Conservation (phyloP, 768 basidiomycete genomes). For the Mycena sanguinolenta region DNA sequence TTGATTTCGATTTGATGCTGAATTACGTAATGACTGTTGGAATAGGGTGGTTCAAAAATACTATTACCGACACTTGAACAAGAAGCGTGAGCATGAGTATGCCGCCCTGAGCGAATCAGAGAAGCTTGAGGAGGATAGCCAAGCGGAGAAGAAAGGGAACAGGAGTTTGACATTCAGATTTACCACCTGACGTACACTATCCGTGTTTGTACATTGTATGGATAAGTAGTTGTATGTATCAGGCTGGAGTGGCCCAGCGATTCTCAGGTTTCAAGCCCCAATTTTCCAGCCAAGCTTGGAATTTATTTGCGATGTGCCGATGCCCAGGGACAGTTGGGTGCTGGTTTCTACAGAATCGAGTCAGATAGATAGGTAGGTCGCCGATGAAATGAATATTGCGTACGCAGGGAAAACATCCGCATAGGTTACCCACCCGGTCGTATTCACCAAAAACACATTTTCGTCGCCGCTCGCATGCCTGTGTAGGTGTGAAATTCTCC, state of each 20-base stretch:
- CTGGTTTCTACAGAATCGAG: slow-evolving; percentile 52
- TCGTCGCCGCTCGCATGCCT: slow-evolving; percentile 59
- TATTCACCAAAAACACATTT: slow-evolving; percentile 66
- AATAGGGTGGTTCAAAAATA: slow-evolving; percentile 46
- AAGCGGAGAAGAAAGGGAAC: slow-evolving; percentile 49
- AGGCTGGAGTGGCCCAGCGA: slow-evolving; percentile 36
- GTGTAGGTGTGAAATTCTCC: not conserved
- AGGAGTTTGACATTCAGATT: slow-evolving; percentile 50
- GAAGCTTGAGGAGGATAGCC: slow-evolving; percentile 42
- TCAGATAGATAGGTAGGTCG: not conserved
- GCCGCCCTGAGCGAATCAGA: slow-evolving; percentile 42
- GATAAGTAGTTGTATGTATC: not conserved
- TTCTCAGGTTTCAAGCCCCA: slow-evolving; percentile 57
- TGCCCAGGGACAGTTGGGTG: slow-evolving; percentile 66
- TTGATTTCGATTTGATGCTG: not conserved
- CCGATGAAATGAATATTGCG: slow-evolving; percentile 19
- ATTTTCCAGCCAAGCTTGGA: slow-evolving; percentile 58
- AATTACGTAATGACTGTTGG: not conserved
- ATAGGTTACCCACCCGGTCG: slow-evolving; percentile 67
- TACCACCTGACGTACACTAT: slow-evolving; percentile 42
- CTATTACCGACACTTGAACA: slow-evolving; percentile 46
- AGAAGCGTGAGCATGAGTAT: slow-evolving; percentile 39
- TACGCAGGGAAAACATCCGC: slow-evolving; percentile 64
- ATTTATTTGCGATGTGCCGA: slow-evolving; percentile 59
- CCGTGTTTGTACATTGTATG: not conserved